Base-by-base conservation (phyloP, 1,284 basidiomycete species). In the Tilletia indica region DNA sequence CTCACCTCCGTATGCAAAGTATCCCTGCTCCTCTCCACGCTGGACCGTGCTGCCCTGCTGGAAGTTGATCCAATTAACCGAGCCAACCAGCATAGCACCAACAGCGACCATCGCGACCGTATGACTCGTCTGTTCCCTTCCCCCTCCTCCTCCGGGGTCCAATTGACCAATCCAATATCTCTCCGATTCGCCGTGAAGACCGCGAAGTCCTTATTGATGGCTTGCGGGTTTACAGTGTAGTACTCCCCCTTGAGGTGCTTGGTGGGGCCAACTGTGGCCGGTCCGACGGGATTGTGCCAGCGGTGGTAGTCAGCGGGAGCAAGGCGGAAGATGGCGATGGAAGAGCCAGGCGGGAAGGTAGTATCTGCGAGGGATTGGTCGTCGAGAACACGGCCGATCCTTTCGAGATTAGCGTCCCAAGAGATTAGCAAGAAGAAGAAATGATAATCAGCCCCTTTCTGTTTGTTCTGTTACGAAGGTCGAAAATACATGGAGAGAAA, bases 231-330 rank as follows among this genome's bases (percentile, higher is more conserved):
- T 49, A 75, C 74, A 14, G 74, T 75, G 49, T 72, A 74, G 67
- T 74, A 75, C 45, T 76, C 73, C 34, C 71, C 70, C 8, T 21
- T 36, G 16, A 69, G 11, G 19, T 74, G 69, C 31, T 58, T 67
- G 38, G 68, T 74, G 31, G 56, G 42, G 3, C 73, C 70, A 31
- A 48, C 49, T 1, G 67, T 51, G 8, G 45, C 45, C 14, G 73
- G 70, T n/a, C 73, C 73, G 89, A 89, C 83, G 85, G 87, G 51
- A 75, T 87, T 71, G 58, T 76, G 72, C 42, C 49, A 76, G 25
- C 74, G 70, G 36, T 76, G 74, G 68, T 76, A 76, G 64, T 76
- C 74, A 4, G 73, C 70, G n/a, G 74, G 74, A n/a, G 74, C 74
- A 6, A 76, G 66, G n/a, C 69, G 39, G 61, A 71, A 75, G 25